A percentile compares a stretch with the other conserved stretches of the same genome.
phyloP scores from a whole-genome alignment of 768 basidiomycete species.

The Leccinum fibrillosum region DNA sequence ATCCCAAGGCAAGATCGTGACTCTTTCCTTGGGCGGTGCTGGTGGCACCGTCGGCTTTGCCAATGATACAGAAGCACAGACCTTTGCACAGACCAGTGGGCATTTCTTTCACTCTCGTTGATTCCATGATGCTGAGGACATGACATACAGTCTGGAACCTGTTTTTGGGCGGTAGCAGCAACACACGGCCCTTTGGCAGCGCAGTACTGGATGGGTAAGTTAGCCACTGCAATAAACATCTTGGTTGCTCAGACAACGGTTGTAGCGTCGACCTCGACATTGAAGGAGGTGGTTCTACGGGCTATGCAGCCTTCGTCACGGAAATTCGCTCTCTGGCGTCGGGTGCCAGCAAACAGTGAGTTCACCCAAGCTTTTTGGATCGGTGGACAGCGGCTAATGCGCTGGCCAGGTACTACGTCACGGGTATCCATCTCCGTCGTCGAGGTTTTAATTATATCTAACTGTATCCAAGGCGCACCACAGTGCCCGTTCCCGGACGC shows the following conservation, averaged over 20 bases:
- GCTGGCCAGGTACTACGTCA: conserved; percentile 54
- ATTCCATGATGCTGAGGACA: background rate
- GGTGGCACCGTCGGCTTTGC: conserved; percentile 39
- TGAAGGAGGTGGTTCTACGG: conserved; percentile 55
- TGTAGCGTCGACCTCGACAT: conserved; percentile 68
- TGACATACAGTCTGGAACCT: conserved; percentile 37
- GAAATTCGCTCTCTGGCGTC: conserved; percentile 26
- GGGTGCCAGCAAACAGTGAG: conserved; percentile 21
- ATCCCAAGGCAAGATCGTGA: conserved; percentile 45
- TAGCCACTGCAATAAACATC: background rate
- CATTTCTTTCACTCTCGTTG: conserved; percentile 9
- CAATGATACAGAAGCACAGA: conserved; percentile 35
- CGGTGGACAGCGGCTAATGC: conserved; percentile 1
- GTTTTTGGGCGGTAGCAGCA: conserved; percentile 45
- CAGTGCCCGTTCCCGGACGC: conserved; percentile 70
- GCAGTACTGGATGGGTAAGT: conserved; percentile 46
- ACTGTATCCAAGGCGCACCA: conserved; percentile 19
- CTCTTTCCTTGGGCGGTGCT: conserved; percentile 44
- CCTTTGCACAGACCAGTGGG: conserved; percentile 28
- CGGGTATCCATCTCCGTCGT: conserved; percentile 30
- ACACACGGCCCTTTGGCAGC: conserved; percentile 42
- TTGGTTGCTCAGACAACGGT: background rate
- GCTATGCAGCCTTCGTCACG: conserved; percentile 46
- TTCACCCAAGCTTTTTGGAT: background rate
- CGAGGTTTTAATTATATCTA: background rate